Base-by-base conservation (phyloP, 2,329 filamentous ascomycete genomes). In the Neofusicoccum parvum region DNA sequence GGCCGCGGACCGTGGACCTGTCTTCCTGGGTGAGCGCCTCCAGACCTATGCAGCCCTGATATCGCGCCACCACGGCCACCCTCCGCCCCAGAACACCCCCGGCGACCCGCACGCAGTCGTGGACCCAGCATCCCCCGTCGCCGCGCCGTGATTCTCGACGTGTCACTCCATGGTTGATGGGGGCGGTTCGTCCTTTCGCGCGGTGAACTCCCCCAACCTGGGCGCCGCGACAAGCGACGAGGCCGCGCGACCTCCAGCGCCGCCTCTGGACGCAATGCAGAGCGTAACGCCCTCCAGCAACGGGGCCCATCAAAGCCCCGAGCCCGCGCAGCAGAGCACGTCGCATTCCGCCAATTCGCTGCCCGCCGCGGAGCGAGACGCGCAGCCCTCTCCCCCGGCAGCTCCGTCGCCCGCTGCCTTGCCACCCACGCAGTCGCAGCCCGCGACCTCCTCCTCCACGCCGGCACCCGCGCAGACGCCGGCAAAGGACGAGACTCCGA, bases 331-430 rank as follows among this genome's bases (percentile, higher is more conserved):
- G 50, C 75, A 74, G 72, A 76, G 74, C 70, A 68, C 74, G 43
- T 72, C 75, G n/a, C 76, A 74, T 46, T 74, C 73, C 12, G 70
- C 75, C 64, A 74, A 70, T 64, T 77, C 75, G 58, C 76, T 74
- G 48, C 75, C 36, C 53, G 53, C 48, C 48, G 46, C 54, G 45
- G 64, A 60, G 46, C 64, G 64, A 50, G 56, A 60, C 53, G 54
- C 64, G 48, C 64, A 65, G 54, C n/a, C 32, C 11, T 34, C 53
- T 11, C 37, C 64, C 48, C 27, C 53, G 39, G 54, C 73, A 51
- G 71, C 72, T 66, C 69, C 71, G 48, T 67, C 69, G 41, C 69
- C 59, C 69, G 59, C 73, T 76, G 32, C 70, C 71, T 60, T 60
- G 56, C 56, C 56, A 60, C 49, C 69, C 73, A 62, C 72, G 69